These are phyloP conservation scores for Parmales sp. DNA, from an alignment of 108 stramenopile genomes.

Conservation along the genomic window DNA sequence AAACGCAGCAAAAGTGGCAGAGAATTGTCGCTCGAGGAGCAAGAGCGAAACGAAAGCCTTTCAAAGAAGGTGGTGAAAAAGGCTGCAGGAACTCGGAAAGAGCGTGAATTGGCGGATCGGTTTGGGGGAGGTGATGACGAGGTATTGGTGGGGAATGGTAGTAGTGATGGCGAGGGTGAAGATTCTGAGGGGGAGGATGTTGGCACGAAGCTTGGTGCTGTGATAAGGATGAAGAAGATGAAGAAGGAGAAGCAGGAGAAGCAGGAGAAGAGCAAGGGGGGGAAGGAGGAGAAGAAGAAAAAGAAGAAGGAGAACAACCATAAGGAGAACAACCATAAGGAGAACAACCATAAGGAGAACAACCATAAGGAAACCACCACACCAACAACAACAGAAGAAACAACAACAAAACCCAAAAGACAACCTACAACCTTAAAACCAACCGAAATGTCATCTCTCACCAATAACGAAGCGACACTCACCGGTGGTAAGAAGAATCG, in stretches of 20 bases:
- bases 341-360: neutral
- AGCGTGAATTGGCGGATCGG: slow-evolving; percentile 45
- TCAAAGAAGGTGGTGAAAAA: no score
- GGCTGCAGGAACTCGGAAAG: no score
- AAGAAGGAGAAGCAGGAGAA: slow-evolving; percentile 12
- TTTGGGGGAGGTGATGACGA: slow-evolving; percentile 36
- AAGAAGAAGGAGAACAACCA: slow-evolving; percentile 32
- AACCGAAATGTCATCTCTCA: no score
- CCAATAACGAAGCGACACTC: no score
- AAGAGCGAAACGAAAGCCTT: no score
- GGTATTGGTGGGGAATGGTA: slow-evolving; percentile 11
- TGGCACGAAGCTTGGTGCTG: no score
- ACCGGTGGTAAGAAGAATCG: no score
- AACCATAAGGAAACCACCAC: slow-evolving; percentile 18
- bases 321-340: neutral
- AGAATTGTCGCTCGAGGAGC: no score
- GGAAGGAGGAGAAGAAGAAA: slow-evolving; percentile 29
- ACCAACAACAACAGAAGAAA: neutral
- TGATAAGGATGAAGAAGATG: no score
- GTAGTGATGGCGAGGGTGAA: neutral
- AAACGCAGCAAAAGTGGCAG: no score
- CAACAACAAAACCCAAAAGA: slow-evolving; percentile 2
- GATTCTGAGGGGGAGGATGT: no score
- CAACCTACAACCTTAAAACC: neutral
- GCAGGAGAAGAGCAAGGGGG: slow-evolving; percentile 10